These are phyloP conservation scores for Heimioporus sp. DNA, from an alignment of 768 basidiomycete genomes.

Conservation along the genomic window DNA sequence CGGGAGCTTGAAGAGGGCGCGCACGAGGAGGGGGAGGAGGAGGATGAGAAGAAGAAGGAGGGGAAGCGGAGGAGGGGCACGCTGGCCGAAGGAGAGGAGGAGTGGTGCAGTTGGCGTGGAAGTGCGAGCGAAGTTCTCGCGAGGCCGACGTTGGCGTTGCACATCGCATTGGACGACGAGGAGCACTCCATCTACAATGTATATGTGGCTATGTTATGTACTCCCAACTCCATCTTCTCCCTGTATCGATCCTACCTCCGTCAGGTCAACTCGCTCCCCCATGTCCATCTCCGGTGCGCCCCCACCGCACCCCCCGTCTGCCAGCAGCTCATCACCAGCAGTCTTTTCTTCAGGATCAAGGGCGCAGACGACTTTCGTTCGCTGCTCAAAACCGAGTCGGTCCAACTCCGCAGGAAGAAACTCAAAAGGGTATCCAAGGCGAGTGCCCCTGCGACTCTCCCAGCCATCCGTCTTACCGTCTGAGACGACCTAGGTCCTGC, in stretches of 20 bases:
- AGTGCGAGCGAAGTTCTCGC: constrained; percentile 9
- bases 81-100: constrained; percentile 4
- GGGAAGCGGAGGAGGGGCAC: constrained; percentile 20
- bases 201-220: constrained; percentile 17
- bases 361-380: constrained; percentile 56
- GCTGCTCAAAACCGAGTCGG: constrained; percentile 36
- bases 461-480: background rate
- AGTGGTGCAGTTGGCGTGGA: constrained; percentile 14
- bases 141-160: constrained; percentile 1
- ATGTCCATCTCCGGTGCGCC: constrained; percentile 44
- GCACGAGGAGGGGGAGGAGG: background rate
- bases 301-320: background rate
- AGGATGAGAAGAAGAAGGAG: background rate
- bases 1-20: constrained; percentile 1
- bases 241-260: constrained; percentile 42
- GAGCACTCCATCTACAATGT: constrained; percentile 12
- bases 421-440: constrained; percentile 55
- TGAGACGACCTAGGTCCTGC: constrained; percentile 44
- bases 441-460: background rate
- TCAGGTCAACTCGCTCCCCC: constrained; percentile 43
- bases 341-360: constrained; percentile 65
- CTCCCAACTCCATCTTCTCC: constrained; percentile 16
- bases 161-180: constrained; percentile 11
- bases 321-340: constrained; percentile 24
- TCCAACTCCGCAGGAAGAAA: constrained; percentile 36